Percentiles rank a stretch among this genome's conserved stretches.
Evolutionary conservation across 345 rosid genomes (phyloP).

Genomic region (Eucalyptus dawsonii): DNA sequence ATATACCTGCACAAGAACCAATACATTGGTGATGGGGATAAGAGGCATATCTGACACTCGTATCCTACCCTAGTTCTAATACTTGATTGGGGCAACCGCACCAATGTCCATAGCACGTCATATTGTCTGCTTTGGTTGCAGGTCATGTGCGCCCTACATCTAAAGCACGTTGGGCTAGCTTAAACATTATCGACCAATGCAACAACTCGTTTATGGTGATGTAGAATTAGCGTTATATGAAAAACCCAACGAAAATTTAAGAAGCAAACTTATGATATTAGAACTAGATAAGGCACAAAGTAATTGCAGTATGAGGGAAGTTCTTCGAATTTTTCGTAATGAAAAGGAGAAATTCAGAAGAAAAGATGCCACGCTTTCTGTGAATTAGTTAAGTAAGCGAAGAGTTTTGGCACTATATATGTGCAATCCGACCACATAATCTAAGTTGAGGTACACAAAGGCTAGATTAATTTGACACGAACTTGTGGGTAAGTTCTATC

Average conservation of each 20-base stretch:
- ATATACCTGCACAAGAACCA: no score
- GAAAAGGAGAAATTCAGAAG: not conserved
- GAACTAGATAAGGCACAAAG: not conserved
- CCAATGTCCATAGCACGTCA: no score
- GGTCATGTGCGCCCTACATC: not conserved
- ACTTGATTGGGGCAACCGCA: no score
- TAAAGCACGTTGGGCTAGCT: not conserved
- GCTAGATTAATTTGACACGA: not conserved
- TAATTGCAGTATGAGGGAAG: no score
- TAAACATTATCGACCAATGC: not conserved
- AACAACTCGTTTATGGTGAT: not conserved
- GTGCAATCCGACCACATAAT: not conserved
- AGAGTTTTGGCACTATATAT: not conserved
- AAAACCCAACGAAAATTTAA: not conserved
- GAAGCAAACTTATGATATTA: not conserved
- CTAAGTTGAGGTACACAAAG: not conserved
- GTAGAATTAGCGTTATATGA: not conserved
- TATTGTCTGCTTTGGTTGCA: no score
- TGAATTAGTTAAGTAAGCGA: not conserved
- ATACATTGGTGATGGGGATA: no score
- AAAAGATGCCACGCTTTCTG: not conserved
- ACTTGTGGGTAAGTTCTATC: not conserved
- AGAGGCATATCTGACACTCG: no score
- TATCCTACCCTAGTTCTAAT: no score
- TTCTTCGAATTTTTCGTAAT: not conserved